Base-by-base conservation (phyloP, 495 filamentous ascomycete species). In the Xylaria intraflava region DNA sequence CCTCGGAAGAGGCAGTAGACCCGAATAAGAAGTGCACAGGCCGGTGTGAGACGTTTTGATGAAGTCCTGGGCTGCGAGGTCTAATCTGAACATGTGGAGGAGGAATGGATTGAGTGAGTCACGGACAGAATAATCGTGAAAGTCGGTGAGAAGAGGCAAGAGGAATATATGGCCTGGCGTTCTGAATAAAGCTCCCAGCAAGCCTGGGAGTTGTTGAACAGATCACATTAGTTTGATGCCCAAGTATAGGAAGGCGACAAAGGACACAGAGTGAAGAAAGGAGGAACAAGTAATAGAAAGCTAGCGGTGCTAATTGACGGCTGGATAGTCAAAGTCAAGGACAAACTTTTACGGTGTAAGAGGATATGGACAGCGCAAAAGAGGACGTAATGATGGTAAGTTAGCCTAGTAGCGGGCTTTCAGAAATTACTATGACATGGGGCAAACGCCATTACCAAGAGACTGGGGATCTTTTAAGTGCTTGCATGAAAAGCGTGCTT, bases 31-130 rank as follows among this genome's bases (percentile, higher is more conserved):
- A 59, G 53, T 62, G 57, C 59, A 59, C 64, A 60, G 56, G 38
- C 51, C 31, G 24, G 54, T 65, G 59, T 65, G 30, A 46, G 49
- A 42, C 8, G 8, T 39, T 55, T 29, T 55, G 55, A 49, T 14
- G 50, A 14, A 47, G 36, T 30, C 46, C 46, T 61, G 39, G 29
- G 53, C 39, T 53, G 48, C 36, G 55, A 58, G 57, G 49, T 51
- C 29, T 38, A 50, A 35, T 55, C 53, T 58, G 62, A 63, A 65
- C 59, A 55, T 55, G 52, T 54, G 36, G 49, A 62, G 53, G 47
- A 53, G 42, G 30, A 62, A 57, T 53, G 49, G 57, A 60, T 62
- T 60, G 63, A 65, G 68, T 68, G 70, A 69, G 65, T 63, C 64
- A 62, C 64, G 46, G 35, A 45, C 44, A 44, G 57, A 58, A 44